These are phyloP conservation scores for Penium margaritaceum DNA, from an alignment of 139 green algal genomes.

Conservation along the genomic window DNA sequence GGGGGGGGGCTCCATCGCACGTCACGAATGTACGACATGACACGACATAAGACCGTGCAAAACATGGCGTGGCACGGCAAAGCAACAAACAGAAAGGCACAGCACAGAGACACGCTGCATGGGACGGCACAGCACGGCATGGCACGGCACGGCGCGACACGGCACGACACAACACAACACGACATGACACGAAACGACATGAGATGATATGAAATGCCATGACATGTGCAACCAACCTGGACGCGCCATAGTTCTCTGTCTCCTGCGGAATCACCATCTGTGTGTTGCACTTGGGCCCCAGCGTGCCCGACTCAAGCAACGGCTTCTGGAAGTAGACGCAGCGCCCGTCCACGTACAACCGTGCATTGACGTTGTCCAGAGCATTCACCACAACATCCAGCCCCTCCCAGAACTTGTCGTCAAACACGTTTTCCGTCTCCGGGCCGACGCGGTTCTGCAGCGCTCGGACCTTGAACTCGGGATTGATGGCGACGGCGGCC, in stretches of 20 bases:
- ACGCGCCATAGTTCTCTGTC: slow-evolving; percentile 95
- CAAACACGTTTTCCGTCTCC: slow-evolving; percentile 84
- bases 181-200: too few species aligned
- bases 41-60: too few species aligned
- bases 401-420: slow-evolving; percentile 85
- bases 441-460: slow-evolving; percentile 92
- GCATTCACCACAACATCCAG: slow-evolving; percentile 91
- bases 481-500: slow-evolving; percentile 78
- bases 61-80: too few species aligned
- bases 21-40: too few species aligned
- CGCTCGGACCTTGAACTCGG: slow-evolving; percentile 56
- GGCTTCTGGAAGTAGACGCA: slow-evolving; percentile 98
- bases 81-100: too few species aligned
- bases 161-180: too few species aligned
- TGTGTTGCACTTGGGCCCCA: slow-evolving; percentile 98
- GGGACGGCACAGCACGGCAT: too few species aligned
- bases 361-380: slow-evolving; percentile 92
- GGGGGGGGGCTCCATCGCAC: too few species aligned
- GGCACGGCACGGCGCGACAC: too few species aligned
- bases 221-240: too few species aligned
- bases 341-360: slow-evolving; percentile 80
- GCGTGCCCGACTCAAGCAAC: slow-evolving; percentile 87
- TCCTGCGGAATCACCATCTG: slow-evolving; percentile 69
- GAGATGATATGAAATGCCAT: too few species aligned
- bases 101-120: too few species aligned